These are phyloP conservation scores for Neopestalotiopsis clavispora DNA, from an alignment of 2,329 filamentous ascomycete species.

Conservation along the genomic window DNA sequence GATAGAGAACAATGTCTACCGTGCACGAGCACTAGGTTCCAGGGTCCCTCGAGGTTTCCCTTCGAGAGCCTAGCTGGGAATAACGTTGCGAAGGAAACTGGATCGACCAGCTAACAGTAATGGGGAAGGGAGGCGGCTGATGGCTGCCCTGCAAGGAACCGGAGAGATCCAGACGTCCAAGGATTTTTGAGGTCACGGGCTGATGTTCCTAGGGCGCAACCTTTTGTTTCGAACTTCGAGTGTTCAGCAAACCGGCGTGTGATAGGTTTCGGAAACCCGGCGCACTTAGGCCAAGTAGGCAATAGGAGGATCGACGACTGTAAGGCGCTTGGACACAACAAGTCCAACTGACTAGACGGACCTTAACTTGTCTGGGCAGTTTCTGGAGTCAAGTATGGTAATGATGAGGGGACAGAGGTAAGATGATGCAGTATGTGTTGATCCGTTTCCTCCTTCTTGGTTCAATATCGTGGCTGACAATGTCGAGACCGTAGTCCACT, in stretches of 20 bases:
- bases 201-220: slow-evolving; percentile 19
- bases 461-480: slow-evolving; percentile 5
- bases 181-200: slow-evolving; percentile 32
- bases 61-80: slow-evolving; percentile 27
- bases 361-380: slow-evolving; percentile 19
- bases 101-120: slow-evolving; percentile 27
- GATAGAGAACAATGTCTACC: slow-evolving; percentile 26
- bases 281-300: slow-evolving; percentile 32
- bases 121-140: slow-evolving; percentile 26
- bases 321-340: slow-evolving; percentile 27
- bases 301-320: slow-evolving; percentile 22
- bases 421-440: slow-evolving; percentile 19
- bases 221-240: slow-evolving; percentile 39
- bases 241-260: slow-evolving; percentile 33
- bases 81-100: slow-evolving; percentile 28
- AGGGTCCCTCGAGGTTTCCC: slow-evolving; percentile 25
- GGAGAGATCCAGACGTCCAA: slow-evolving; percentile 29
- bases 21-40: slow-evolving; percentile 30
- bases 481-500: slow-evolving; percentile 12
- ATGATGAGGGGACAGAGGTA: slow-evolving; percentile 18
- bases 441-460: slow-evolving; percentile 11
- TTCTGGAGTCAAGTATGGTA: slow-evolving; percentile 21
- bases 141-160: slow-evolving; percentile 28
- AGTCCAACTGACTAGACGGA: slow-evolving; percentile 22
- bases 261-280: slow-evolving; percentile 39